Evolutionary conservation across 352 stramenopile species (phyloP), one percentile per base, ranked within the genome.

Genomic region (Phytophthora tubulina): DNA sequence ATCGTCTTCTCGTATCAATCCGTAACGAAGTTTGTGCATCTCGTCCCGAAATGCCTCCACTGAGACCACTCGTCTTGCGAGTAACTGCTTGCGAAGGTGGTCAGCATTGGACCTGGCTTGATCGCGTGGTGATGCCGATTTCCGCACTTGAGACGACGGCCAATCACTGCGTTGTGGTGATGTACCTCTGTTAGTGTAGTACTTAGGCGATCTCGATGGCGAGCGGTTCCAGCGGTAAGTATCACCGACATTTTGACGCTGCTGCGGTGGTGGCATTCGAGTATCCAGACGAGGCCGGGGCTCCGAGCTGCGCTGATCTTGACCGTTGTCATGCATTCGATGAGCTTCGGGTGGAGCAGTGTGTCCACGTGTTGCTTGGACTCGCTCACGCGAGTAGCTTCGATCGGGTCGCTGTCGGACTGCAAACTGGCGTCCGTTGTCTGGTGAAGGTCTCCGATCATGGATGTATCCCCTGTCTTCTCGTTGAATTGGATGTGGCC

Each of bases 51-150:
- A 79, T 33, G 42, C 62, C 5, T 79, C 57, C 27, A 79, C 56
- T n/a, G 72, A 73, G 27, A 76, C 48, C 30, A 79, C 68, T 45
- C 67, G 67, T 73, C 55, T 72, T 17, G 62, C 67, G 8, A 79
- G 59, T 51, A 76, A 54, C 17, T 70, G 51, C 33, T 32, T 55
- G 27, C 33, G n/a, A 46, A 61, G 8, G 33, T 13, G 73, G 27
- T 73, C 53, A 11, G 4, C 0, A 32, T 30, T 38, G 38, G 33
- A 41, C 21, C 17, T 48, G 17, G 9, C 27, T 46, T 60, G 31
- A 15, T 62, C 27, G 8, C 53, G 57, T 4, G 72, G 56, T 41
- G 62, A 75, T 3, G 45, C 3, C 3, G 72, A 67, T 44, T 61
- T 65, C 1, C 45, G 45, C 7, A 45, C 32, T 41, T 53, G 59